A percentile compares a stretch with the other conserved stretches of the same genome.
These are phyloP conservation scores for Umbellularia californica DNA, from an alignment of 164 flowering plant genomes.

Conservation along the genomic window DNA sequence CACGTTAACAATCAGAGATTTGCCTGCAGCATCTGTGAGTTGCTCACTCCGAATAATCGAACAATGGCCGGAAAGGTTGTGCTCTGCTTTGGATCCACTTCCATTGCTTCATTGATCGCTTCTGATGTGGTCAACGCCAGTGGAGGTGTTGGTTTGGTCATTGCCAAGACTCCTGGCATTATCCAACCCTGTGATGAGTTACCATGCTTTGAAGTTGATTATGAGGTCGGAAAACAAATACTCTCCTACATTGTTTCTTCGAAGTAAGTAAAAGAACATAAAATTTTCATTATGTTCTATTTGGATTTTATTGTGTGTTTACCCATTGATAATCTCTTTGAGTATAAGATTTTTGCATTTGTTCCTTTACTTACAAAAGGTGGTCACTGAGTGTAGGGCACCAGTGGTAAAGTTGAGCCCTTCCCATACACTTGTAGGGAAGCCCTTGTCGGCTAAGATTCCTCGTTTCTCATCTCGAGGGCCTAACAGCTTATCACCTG, in stretches of 20 bases:
- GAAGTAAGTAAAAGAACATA: conserved; percentile 13
- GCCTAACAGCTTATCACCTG: neutral
- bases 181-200: neutral
- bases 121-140: neutral
- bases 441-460: conserved; percentile 16
- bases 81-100: conserved; percentile 15
- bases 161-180: conserved; percentile 9
- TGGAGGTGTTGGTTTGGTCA: conserved; percentile 24
- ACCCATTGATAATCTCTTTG: too few species aligned
- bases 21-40: neutral
- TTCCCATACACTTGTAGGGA: conserved; percentile 31
- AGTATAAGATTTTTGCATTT: too few species aligned
- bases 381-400: conserved; percentile 8
- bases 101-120: neutral
- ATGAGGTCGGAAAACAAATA: conserved; percentile 33
- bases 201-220: conserved; percentile 29
- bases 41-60: conserved; percentile 2
- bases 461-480: conserved; percentile 6
- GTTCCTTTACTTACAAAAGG: neutral
- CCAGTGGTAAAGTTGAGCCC: conserved; percentile 36
- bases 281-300: too few species aligned
- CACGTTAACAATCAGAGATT: too few species aligned
- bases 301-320: too few species aligned
- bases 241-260: conserved; percentile 31
- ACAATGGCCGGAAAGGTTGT: conserved; percentile 20